A percentile compares a stretch with the other conserved stretches of the same genome.
These are phyloP conservation scores for Helicocarpus griseus DNA, from an alignment of 2,329 filamentous ascomycete genomes.

Conservation along the genomic window DNA sequence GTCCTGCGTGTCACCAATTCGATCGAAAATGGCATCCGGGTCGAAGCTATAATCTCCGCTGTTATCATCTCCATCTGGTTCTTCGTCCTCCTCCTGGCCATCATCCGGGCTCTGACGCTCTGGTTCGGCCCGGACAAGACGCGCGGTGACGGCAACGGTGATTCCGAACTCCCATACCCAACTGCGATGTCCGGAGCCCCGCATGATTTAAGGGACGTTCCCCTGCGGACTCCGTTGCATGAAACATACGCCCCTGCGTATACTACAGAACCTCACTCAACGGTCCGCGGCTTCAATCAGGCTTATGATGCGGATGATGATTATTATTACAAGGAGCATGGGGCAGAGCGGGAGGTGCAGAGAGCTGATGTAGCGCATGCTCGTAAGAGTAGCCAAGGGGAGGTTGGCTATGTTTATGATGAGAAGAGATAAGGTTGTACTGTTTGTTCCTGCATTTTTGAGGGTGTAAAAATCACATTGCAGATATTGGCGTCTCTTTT, in stretches of 20 bases:
- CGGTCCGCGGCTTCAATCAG: not conserved
- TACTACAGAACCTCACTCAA: slow-evolving; percentile 12
- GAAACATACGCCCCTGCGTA: slow-evolving; percentile 15
- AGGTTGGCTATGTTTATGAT: slow-evolving; percentile 26
- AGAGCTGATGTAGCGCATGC: slow-evolving; percentile 13
- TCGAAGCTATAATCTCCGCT: slow-evolving; percentile 71
- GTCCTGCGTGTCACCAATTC: slow-evolving; percentile 59
- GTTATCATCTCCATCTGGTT: slow-evolving; percentile 68
- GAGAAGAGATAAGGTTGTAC: slow-evolving; percentile 18
- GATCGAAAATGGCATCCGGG: slow-evolving; percentile 58
- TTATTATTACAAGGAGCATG: slow-evolving; percentile 34
- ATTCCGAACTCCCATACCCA: slow-evolving; percentile 12
- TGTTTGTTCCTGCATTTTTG: slow-evolving; percentile 3
- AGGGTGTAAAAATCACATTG: not conserved
- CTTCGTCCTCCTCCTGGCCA: slow-evolving; percentile 63
- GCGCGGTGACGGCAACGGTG: slow-evolving; percentile 50
- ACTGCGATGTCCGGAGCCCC: slow-evolving; percentile 4
- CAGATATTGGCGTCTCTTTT: not conserved
- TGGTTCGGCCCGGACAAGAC: slow-evolving; percentile 52
- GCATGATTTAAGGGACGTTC: slow-evolving; percentile 28
- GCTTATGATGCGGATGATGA: slow-evolving; percentile 13
- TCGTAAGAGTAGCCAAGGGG: slow-evolving; percentile 26
- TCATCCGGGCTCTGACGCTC: slow-evolving; percentile 55
- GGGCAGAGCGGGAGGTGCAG: slow-evolving; percentile 28
- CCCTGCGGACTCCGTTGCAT: slow-evolving; percentile 18